Base-by-base conservation (phyloP, 2,329 filamentous ascomycete species). In the Exophiala sp. region DNA sequence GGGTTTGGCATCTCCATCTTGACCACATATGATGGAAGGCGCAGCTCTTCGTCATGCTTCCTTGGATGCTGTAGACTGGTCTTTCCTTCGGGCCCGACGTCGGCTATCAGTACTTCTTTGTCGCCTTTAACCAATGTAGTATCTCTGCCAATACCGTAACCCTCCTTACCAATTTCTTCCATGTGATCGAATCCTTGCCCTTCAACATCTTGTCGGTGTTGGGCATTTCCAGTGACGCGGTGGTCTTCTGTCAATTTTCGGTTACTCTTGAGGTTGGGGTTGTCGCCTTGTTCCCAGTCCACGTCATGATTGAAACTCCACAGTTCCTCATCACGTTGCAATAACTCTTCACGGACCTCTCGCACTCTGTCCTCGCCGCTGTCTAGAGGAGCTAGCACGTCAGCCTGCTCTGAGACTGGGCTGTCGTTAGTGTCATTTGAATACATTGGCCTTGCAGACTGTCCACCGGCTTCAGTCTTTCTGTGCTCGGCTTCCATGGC, bases 171-270 rank as follows among this genome's bases (percentile, higher is more conserved):
- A 16, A 87, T 82, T 20, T 74, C 75, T 58, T 84, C 84, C 84
- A 91, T 88, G 50, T 85, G 83, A 67, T 97, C 92, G 3, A 77
- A 65, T 1, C 91, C 91, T 54, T 85, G 82, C 0, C 92, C 91
- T 49, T 85, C 84, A 18, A 96, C 84, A 65, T 96, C 91, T 51
- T 84, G 80, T 53, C 82, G 78, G 66, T 91, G 87, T 32, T 79
- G 77, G 4, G 75, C 63, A 63, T 87, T 87, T 12, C 76, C 74
- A 12, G 77, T 80, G n/a, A 87, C 77, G 46, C 81, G 77, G 8
- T 78, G 68, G 62, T 87, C 84, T 18, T 75, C 70, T 24, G 76
- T 83, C 52, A 76, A 71, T 60, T 79, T 82, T 63, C 78, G 79
- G 62, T 71, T 76, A 38, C 73, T 70, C 61, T 78, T 76, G 42